Percentiles rank a stretch among this genome's conserved stretches.
These are phyloP conservation scores for Phaeodactylum tricornutum DNA, from an alignment of 108 stramenopile species.

Conservation along the genomic window DNA sequence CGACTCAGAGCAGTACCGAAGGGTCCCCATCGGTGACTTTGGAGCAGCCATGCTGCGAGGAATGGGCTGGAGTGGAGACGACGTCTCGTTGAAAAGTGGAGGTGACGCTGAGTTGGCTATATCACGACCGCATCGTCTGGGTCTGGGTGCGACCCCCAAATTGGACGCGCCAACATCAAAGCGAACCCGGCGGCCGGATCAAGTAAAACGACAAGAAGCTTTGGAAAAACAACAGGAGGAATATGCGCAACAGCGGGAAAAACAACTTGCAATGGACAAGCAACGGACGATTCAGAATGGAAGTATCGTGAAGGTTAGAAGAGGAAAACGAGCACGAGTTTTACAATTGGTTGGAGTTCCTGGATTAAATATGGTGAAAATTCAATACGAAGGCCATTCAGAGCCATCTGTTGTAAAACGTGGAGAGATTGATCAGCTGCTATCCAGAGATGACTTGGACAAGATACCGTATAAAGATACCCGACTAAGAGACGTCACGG, in stretches of 20 bases:
- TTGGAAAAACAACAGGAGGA: conserved; percentile 33
- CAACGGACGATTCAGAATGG: conserved; percentile 65
- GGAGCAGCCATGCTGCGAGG: conserved; percentile 82
- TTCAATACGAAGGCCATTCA: conserved; percentile 46
- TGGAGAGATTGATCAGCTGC: conserved; percentile 29
- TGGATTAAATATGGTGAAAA: conserved; percentile 68
- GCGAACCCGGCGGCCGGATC: conserved; percentile 30
- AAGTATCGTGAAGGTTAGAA: conserved; percentile 52
- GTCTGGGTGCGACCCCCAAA: conserved; percentile 75
- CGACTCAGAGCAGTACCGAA: conserved; percentile 43
- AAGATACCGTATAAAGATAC: conserved; percentile 39
- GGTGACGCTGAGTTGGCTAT: conserved; percentile 8
- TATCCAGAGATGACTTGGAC: conserved; percentile 52
- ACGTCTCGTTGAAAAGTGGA: conserved; percentile 1
- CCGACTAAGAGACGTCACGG: neutral
- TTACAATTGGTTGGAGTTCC: conserved; percentile 65
- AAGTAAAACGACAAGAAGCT: conserved; percentile 50
- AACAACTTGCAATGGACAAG: conserved; percentile 44
- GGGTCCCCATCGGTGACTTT: conserved; percentile 74
- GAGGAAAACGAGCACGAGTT: conserved; percentile 35
- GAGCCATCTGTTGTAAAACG: conserved; percentile 45
- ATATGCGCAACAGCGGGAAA: conserved; percentile 30
- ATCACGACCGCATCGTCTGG: conserved; percentile 71
- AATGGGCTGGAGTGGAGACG: conserved; percentile 79
- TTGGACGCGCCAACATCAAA: conserved; percentile 3